A percentile compares a stretch with the other conserved stretches of the same genome.
phyloP scores from a whole-genome alignment of 352 stramenopile genomes.

The Pythium dissimile region DNA sequence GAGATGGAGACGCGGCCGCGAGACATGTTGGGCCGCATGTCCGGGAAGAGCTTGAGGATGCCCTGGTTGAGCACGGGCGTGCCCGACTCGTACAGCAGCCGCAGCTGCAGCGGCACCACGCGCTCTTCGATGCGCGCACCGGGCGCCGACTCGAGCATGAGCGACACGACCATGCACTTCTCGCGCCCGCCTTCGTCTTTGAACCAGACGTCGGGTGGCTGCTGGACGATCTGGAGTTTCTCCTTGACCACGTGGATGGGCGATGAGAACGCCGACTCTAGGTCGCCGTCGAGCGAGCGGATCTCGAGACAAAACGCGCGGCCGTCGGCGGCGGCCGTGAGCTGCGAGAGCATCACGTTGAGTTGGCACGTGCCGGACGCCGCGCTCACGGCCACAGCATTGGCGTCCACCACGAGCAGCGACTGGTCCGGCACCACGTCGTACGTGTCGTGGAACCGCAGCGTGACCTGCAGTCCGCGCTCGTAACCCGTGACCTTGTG shows the following conservation, averaged over 20 bases:
- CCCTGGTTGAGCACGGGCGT: constrained; percentile 87
- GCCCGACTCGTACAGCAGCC: constrained; percentile 82
- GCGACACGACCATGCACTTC: constrained; percentile 91
- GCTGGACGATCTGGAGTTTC: constrained; percentile 69
- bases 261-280: constrained; percentile 63
- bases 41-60: constrained; percentile 86
- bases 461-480: constrained; percentile 45
- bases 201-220: constrained; percentile 92
- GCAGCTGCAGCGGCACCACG: constrained; percentile 66
- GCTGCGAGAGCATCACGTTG: constrained; percentile 38
- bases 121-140: constrained; percentile 70
- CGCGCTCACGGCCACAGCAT: constrained; percentile 28
- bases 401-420: constrained; percentile 27
- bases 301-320: constrained; percentile 73
- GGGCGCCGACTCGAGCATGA: constrained; percentile 74
- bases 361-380: constrained; percentile 43
- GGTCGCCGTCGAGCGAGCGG: constrained; percentile 37
- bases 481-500: constrained; percentile 43
- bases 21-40: constrained; percentile 86
- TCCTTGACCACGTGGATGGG: constrained; percentile 71
- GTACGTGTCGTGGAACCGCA: constrained; percentile 77
- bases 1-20: constrained; percentile 80
- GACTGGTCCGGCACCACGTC: constrained; percentile 65
- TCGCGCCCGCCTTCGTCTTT: constrained; percentile 96
- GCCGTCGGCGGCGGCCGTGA: constrained; percentile 55